Evolutionary conservation across 768 basidiomycete species (phyloP).

Genomic region (Russula abietina): DNA sequence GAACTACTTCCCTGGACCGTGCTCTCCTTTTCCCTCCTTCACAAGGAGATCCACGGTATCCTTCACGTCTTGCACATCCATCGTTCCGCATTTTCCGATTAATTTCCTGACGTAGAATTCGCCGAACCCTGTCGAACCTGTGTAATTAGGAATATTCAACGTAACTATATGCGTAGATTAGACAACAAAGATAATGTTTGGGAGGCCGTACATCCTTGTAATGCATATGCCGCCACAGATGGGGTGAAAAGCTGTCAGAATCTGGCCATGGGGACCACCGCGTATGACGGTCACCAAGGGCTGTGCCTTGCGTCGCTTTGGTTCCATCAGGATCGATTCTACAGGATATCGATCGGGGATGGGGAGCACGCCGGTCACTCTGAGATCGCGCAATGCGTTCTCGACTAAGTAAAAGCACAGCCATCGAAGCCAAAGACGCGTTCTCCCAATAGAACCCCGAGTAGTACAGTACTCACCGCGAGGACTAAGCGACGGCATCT

Average conservation of each 20-base stretch:
- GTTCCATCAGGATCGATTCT: conserved; percentile 23
- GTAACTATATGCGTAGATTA: conserved; percentile 23
- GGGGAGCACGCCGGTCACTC: conserved; percentile 9
- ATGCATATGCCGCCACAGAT: conserved; percentile 17
- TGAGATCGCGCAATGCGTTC: conserved; percentile 15
- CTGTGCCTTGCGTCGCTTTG: conserved; percentile 6
- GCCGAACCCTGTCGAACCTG: conserved; percentile 34
- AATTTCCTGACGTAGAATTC: conserved; percentile 29
- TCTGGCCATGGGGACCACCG: conserved; percentile 32
- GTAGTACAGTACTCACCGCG: conserved; percentile 11
- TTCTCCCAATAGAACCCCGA: not conserved
- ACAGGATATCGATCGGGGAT: conserved; percentile 22
- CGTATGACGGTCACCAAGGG: conserved; percentile 28
- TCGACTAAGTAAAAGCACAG: conserved; percentile 1
- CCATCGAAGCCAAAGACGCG: not conserved
- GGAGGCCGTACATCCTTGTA: conserved; percentile 27
- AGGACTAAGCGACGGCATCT: conserved; percentile 15
- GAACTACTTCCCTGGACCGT: conserved; percentile 27
- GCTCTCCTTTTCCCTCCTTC: conserved; percentile 24
- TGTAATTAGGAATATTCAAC: conserved; percentile 32
- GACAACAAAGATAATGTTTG: not conserved
- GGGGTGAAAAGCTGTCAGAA: conserved; percentile 27
- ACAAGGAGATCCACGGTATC: conserved; percentile 28
- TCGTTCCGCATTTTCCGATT: conserved; percentile 30
- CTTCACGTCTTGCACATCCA: conserved; percentile 33